A percentile compares a stretch with the other conserved stretches of the same genome.
Evolutionary conservation across 371 early-diverging fungal genomes (phyloP).

Genomic region (Conidiobolus incongruus): DNA sequence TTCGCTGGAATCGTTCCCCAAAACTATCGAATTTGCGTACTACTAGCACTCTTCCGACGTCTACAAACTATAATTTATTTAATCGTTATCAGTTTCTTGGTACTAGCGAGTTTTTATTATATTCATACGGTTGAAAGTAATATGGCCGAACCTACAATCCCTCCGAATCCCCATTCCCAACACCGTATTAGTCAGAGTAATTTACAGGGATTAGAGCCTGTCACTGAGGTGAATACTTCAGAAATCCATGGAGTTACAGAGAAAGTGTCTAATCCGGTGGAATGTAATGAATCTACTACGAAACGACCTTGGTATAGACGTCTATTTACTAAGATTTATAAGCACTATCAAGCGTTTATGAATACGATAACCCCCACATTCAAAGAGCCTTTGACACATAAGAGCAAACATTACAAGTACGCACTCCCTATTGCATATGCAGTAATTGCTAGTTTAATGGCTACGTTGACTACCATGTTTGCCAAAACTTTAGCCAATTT

Average conservation of each 20-base stretch:
- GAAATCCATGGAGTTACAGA: too few species aligned
- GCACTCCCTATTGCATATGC: slow-evolving; percentile 40
- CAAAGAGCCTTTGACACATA: slow-evolving; percentile 4
- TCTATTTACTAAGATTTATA: not conserved
- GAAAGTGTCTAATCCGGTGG: too few species aligned
- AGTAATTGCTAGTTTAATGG: slow-evolving; percentile 50
- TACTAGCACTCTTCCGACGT: slow-evolving; percentile 44
- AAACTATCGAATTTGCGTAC: slow-evolving; percentile 47
- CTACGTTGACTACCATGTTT: slow-evolving; percentile 58
- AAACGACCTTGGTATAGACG: not conserved
- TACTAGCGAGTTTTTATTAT: slow-evolving; percentile 21
- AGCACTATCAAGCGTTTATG: too few species aligned
- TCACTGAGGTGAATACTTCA: too few species aligned
- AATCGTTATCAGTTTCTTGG: slow-evolving; percentile 22
- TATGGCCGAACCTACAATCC: slow-evolving; percentile 4
- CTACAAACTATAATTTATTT: slow-evolving; percentile 43
- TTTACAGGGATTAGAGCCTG: too few species aligned
- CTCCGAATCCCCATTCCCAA: not conserved
- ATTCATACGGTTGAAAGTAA: slow-evolving; percentile 42
- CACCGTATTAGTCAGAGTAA: too few species aligned
- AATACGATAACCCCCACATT: not conserved
- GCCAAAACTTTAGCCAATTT: slow-evolving; percentile 65
- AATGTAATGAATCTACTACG: slow-evolving; percentile 2
- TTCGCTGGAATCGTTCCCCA: slow-evolving; percentile 34
- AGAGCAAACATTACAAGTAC: slow-evolving; percentile 12